These are phyloP conservation scores for Aquanectria penicillioides DNA, from an alignment of 2,329 filamentous ascomycete species.

Conservation along the genomic window DNA sequence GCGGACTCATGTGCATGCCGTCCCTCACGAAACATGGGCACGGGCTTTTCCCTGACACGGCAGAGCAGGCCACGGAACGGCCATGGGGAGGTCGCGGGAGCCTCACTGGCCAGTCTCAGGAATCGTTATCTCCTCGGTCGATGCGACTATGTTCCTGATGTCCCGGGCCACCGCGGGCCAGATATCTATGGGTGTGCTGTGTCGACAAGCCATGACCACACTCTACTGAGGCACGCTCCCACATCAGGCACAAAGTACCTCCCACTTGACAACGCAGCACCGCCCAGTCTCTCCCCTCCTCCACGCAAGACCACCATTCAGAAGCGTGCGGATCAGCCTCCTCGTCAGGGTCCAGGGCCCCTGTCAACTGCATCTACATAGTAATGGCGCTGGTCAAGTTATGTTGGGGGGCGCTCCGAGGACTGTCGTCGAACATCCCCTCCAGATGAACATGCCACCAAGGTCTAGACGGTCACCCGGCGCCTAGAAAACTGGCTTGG, in stretches of 20 bases:
- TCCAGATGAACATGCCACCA: background rate
- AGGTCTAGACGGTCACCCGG: background rate
- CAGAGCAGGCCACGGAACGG: background rate
- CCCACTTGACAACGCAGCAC: conserved; percentile 11
- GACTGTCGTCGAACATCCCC: background rate
- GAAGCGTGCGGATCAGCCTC: conserved; percentile 32
- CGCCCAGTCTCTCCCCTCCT: conserved; percentile 6
- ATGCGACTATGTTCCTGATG: background rate
- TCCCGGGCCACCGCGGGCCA: background rate
- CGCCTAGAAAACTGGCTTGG: background rate
- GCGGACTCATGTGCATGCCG: conserved; percentile 2
- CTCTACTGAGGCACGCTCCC: conserved; percentile 1
- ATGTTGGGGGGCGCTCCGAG: conserved; percentile 29
- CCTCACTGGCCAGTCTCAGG: conserved; percentile 4
- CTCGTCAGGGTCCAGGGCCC: conserved; percentile 33
- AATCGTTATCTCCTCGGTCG: conserved; percentile 4
- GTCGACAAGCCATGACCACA: conserved; percentile 10
- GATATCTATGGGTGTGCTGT: background rate
- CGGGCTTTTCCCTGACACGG: background rate
- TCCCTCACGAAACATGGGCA: background rate
- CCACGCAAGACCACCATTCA: conserved; percentile 29
- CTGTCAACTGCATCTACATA: conserved; percentile 23
- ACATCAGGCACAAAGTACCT: conserved; percentile 10
- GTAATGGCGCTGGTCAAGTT: conserved; percentile 9
- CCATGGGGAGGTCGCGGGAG: conserved; percentile 4